Percentiles rank a stretch among this genome's conserved stretches.
Evolutionary conservation across 2,329 filamentous ascomycete genomes (phyloP).

Genomic region (Nannizziopsis barbatae): DNA sequence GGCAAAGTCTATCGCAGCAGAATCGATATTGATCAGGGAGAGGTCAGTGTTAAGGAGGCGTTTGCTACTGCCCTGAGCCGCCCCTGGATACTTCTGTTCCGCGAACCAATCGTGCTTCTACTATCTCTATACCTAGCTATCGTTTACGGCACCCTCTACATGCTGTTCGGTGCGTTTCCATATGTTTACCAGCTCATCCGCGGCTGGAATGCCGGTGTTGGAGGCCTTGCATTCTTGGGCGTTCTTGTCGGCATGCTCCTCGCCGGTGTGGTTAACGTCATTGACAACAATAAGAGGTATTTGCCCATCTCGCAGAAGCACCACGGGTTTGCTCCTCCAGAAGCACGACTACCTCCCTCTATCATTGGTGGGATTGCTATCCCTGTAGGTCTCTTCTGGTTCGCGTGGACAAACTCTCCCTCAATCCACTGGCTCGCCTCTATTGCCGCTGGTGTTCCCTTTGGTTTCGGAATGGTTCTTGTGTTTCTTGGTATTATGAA

Average conservation of each 20-base stretch:
- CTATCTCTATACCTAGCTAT: conserved; percentile 56
- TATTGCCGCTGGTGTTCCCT: conserved; percentile 42
- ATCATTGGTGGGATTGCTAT: conserved; percentile 53
- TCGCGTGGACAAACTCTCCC: conserved; percentile 54
- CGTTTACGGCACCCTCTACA: conserved; percentile 38
- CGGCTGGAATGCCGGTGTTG: conserved; percentile 49
- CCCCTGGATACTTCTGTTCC: conserved; percentile 59
- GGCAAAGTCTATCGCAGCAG: conserved; percentile 48
- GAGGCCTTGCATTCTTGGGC: conserved; percentile 57
- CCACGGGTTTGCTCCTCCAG: conserved; percentile 51
- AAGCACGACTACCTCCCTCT: conserved; percentile 52
- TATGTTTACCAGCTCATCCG: conserved; percentile 54
- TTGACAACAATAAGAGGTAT: conserved; percentile 51
- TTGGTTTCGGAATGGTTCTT: conserved; percentile 46
- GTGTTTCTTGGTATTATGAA: conserved; percentile 57
- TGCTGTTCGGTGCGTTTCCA: conserved; percentile 51
- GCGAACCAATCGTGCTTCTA: conserved; percentile 57
- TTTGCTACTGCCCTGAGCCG: conserved; percentile 50
- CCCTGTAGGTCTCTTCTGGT: conserved; percentile 56
- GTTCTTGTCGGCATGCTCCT: conserved; percentile 55
- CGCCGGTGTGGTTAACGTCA: conserved; percentile 42
- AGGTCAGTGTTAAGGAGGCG: conserved; percentile 36
- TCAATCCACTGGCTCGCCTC: conserved; percentile 46
- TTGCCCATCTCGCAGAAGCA: conserved; percentile 34
- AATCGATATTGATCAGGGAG: conserved; percentile 39